Evolutionary conservation across 495 filamentous ascomycete genomes (phyloP), one percentile per base, ranked within the genome.

Genomic region (Podospora didyma): DNA sequence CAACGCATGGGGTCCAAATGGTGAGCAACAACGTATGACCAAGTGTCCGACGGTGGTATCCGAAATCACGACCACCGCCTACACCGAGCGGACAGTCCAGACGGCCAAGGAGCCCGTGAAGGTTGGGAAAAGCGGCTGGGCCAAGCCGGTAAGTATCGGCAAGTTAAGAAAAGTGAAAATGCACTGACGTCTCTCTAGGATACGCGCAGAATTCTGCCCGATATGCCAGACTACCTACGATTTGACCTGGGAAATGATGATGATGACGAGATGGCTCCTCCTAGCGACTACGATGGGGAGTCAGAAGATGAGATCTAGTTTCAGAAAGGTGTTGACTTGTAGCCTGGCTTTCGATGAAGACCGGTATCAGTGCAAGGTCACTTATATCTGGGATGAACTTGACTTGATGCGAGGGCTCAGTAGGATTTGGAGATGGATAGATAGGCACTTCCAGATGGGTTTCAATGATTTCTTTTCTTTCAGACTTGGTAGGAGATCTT

Each of bases 1-100:
- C 55, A 64, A 58, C 19, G 54, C 58, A 23, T 64, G 47, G 50
- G 58, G 61, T 14, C 58, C 62, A 1, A 26, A 61, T 11, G 58
- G 58, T 26, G 42, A 63, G 46, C 50, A 28, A 11, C 23, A 31
- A 3, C 34, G 37, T 14, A 53, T 53, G 61, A 11, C 47, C 16
- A 52, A 53, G 34, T 31, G 20, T 1, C 61, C 53, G 4, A 55
- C 56, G 1, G 46, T 53, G 11, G 53, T 14, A 12, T 57, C 53
- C 0, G 41, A n/a, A 17, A 51, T 16, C 35, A 48, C 53, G 0
- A 2, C 23, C 12, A 19, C n/a, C n/a, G n/a, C n/a, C n/a, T n/a
- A n/a, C n/a, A n/a, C n/a, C n/a, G n/a, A n/a, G n/a, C n/a, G n/a
- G n/a, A n/a, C 53, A 21, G 16, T 47, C 6, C 19, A 12, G 45